Base-by-base conservation (phyloP, 805 yeast genomes). In the Wickerhamomyces rabaulensis region DNA sequence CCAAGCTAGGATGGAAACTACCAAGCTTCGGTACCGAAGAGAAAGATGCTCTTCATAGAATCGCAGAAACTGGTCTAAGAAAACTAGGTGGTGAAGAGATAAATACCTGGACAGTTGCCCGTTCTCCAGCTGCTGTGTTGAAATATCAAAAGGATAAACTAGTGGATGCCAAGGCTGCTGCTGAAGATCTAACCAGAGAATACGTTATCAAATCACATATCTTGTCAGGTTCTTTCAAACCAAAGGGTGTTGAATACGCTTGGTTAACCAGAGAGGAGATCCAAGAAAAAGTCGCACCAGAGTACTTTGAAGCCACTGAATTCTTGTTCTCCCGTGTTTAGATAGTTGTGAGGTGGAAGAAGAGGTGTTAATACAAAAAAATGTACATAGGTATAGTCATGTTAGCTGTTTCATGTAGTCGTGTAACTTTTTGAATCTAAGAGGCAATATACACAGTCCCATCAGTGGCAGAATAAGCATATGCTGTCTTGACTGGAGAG, bases 41-140 rank as follows among this genome's bases (percentile, higher is more conserved):
- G 23, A 66, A 69, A 4, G 65, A 67, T 37, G 67, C 71, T 40
- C 75, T 94, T 53, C 90, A 87, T 62, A 68, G 67, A 46, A 75
- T 81, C 33, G 96, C 96, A 3, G 88, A 87, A 64, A 67, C 75
- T 41, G 95, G 95, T 0, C 68, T 94, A 46, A 75, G 80, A 62
- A 56, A 65, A 20, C 57, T 86, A 19, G 96, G 96, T 17, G 96
- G 96, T 27, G 78, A 73, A 10, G 64, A 74, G 46, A 78, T 94
- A 62, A 86, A 89, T 67, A 84, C 89, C 39, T 92, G 95, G 87
- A 79, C 86, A 19, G 96, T 94, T n/a, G 89, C 98, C 21, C 80
- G 79, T 47, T 85, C 85, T 6, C 98, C 99, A 37, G 84, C 91
- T 38, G 90, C 83, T 39, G 80, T 84, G 1, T 60, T 84, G 51